Evolutionary conservation across 164 flowering plant species (phyloP), one percentile per base, ranked within the genome.

Genomic region (Cinnamomum chago): DNA sequence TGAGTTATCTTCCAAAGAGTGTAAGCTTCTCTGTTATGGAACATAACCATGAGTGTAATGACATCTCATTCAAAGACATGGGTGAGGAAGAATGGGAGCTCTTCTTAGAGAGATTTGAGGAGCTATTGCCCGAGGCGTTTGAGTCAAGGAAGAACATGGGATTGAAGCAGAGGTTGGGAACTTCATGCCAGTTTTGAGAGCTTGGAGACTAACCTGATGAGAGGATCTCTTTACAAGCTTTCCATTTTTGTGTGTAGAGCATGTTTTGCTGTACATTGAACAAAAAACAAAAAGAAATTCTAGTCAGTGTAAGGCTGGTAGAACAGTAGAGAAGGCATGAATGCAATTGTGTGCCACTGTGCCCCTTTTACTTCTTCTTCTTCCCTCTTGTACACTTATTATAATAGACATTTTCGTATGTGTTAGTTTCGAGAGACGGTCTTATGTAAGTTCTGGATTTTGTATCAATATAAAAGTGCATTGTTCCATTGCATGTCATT

Each of bases 81-180:
- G 81, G 79, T 52, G 86, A 83, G 72, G 83, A 74, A 20, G 90
- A 88, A 68, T 92, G 93, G 90, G 74, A 58, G 13, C 20, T 76
- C 67, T 92, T 90, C 78, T 68, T 92, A 74, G 89, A 76, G 74
- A 67, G 50, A 35, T 90, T 92, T 72, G 88, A 86, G 73, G 81
- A 81, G 76, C 82, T 86, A 60, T 60, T 92, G 86, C 90, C 92
- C 0, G 78, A 87, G 73, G 86, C 81, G 0, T 84, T 92, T 60
- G 90, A 90, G 83, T 79, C 50, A 50, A 77, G 79, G 22, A 85
- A 80, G 77, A 77, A 76, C 76, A 80, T 72, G 77, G 75, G 82
- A 65, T 70, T 81, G 75, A 67, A 18, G 69, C 50, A 17, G 69
- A 67, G 47, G 69, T 67, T 67, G 50, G 69, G 69, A 67, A 14